Conservation (phyloP, 179 eudicot species). For the Silene noctiflora region DNA sequence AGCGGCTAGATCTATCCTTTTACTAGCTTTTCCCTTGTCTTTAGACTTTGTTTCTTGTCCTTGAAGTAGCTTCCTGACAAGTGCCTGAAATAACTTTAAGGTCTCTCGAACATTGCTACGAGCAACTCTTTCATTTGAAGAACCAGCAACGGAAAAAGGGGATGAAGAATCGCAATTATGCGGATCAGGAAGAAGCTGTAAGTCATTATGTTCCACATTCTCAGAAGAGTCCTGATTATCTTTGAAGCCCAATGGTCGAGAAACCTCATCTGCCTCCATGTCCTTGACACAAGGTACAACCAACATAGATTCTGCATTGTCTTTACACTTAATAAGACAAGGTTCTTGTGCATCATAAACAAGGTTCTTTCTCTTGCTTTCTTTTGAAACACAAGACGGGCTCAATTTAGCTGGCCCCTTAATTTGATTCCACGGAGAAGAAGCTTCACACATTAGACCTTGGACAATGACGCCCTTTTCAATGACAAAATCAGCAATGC, state of each 20-base stretch:
- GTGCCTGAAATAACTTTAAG: conserved; percentile 45
- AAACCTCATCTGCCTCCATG: conserved; percentile 21
- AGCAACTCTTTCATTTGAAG: conserved; percentile 40
- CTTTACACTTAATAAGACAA: conserved; percentile 21
- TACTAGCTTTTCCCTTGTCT: conserved; percentile 15
- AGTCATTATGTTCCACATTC: conserved; percentile 23
- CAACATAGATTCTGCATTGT: conserved; percentile 20
- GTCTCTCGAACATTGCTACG: conserved; percentile 64
- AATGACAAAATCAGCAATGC: conserved; percentile 15
- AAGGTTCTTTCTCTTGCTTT: conserved; percentile 30
- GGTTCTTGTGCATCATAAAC: conserved; percentile 27
- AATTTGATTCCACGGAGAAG: conserved; percentile 29
- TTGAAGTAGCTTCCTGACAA: conserved; percentile 57
- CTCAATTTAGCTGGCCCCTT: conserved; percentile 22
- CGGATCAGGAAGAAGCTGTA: conserved; percentile 19
- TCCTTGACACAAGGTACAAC: conserved; percentile 20
- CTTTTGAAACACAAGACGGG: conserved; percentile 16
- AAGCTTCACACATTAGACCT: conserved; percentile 42
- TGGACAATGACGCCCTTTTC: conserved; percentile 28
- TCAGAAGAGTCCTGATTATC: conserved; percentile 27
- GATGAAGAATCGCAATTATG: conserved; percentile 33
- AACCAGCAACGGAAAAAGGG: conserved; percentile 46
- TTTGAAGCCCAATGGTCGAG: conserved; percentile 10
- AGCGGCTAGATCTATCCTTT: conserved; percentile 56
- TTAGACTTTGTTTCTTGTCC: conserved; percentile 44